Evolutionary conservation across 139 green algal genomes (phyloP), one percentile per base, ranked within the genome.

Genomic region (Chlamydomonas incerta): DNA sequence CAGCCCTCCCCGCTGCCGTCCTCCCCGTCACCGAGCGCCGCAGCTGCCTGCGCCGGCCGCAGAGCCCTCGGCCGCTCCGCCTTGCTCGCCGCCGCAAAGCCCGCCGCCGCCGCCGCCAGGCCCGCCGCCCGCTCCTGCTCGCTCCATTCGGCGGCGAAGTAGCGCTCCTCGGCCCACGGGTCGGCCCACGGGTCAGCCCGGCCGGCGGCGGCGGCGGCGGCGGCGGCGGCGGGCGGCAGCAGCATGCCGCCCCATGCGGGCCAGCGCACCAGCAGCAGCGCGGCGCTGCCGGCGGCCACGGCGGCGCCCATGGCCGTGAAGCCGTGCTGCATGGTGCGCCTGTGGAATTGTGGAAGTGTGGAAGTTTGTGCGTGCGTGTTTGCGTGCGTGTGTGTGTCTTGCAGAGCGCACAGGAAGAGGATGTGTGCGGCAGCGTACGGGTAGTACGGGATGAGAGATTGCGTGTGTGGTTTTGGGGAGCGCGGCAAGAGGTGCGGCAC

Each of bases 161-260:
- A 63, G 3, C 46, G 46, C 46, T 77, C 71, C 71, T 77, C 71
- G 5, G 46, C 71, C 46, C 71, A 62, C 26, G 35, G 34, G 46
- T 62, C 46, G 24, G 13, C 71, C n/a, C n/a, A n/a, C n/a, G n/a
- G n/a, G n/a, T n/a, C n/a, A n/a, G n/a, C n/a, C n/a, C n/a, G n/a
- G n/a, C n/a, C n/a, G n/a, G n/a, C n/a, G n/a, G n/a, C n/a, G n/a
- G n/a, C n/a, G n/a, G n/a, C n/a, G n/a, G n/a, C n/a, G n/a, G n/a
- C n/a, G n/a, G 26, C 13, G 26, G 10, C 46, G 14, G 20, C 34
- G 71, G 69, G 69, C 35, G 33, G 14, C 35, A 28, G 20, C 71
- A 77, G 71, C 71, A 77, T 77, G 46, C 71, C 23, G 26, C 71
- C 71, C 71, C 71, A 77, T 26, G 62, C 62, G 71, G 71, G 71